Evolutionary conservation across 257 asterid genomes (phyloP).

Genomic region (Solanum stenotomum): DNA sequence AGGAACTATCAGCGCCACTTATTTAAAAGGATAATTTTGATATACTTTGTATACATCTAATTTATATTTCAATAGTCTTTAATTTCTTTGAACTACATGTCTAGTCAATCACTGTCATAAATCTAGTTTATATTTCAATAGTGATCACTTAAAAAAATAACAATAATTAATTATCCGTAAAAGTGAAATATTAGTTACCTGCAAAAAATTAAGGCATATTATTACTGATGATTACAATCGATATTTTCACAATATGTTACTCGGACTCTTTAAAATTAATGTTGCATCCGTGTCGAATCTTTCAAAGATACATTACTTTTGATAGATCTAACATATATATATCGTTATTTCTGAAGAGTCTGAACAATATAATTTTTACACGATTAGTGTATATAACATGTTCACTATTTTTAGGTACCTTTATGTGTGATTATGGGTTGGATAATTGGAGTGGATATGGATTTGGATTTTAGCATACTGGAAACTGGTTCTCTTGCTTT

Average conservation of each 20-base stretch:
- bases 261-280: background rate
- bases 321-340: background rate
- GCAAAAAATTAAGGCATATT: background rate
- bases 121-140: too few relatives aligned
- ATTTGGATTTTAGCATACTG: conserved; percentile 27
- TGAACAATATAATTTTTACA: background rate
- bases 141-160: background rate
- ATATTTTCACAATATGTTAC: background rate
- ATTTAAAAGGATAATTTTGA: background rate
- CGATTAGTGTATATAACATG: background rate
- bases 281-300: fast-evolving
- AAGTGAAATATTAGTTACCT: background rate
- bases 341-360: background rate
- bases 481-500: conserved; percentile 30
- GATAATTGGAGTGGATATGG: conserved; percentile 32
- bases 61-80: background rate
- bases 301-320: background rate
- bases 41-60: background rate
- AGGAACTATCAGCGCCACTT: background rate
- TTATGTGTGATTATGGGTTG: conserved; percentile 28
- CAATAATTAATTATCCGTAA: background rate
- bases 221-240: background rate
- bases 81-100: background rate
- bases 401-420: conserved; percentile 20
- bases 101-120: background rate